phyloP scores from a whole-genome alignment of 2,329 filamentous ascomycete species.

The Neophaeococcomyces mojaviensis region DNA sequence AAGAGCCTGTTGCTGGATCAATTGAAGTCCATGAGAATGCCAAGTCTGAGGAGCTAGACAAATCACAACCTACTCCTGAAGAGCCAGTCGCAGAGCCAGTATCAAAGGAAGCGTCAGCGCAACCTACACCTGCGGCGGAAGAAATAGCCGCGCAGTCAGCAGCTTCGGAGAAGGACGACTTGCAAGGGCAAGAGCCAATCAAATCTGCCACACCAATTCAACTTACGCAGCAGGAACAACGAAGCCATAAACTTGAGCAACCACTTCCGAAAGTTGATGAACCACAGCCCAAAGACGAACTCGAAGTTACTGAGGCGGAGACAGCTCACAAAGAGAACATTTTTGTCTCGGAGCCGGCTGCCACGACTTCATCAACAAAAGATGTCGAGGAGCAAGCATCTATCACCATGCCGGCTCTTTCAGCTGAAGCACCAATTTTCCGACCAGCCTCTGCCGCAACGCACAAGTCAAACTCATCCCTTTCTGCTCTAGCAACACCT shows the following conservation, averaged over 20 bases:
- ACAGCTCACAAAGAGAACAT: too few species aligned
- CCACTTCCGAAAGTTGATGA: background rate
- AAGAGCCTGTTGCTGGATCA: background rate
- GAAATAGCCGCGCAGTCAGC: too few species aligned
- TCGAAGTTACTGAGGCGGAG: background rate
- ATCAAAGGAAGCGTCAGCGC: background rate
- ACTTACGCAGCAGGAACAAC: too few species aligned
- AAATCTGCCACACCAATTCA: background rate
- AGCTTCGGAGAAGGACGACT: background rate
- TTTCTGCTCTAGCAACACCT: constrained; percentile 64
- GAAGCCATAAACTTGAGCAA: too few species aligned
- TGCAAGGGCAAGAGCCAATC: background rate
- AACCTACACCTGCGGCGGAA: too few species aligned
- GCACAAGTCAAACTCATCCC: constrained; percentile 46
- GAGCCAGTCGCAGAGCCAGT: background rate
- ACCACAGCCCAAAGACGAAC: constrained; percentile 2
- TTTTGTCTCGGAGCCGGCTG: too few species aligned
- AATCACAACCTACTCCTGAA: background rate
- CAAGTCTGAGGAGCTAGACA: constrained; percentile 24
- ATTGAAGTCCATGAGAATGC: constrained; percentile 11
- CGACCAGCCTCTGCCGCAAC: constrained; percentile 21
- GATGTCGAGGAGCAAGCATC: background rate
- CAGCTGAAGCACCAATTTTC: background rate
- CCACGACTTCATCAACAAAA: too few species aligned
- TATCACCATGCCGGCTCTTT: background rate